Evolutionary conservation across 192 early-diverging fungal genomes (phyloP).

Genomic region (Entomortierella chlamydospora): DNA sequence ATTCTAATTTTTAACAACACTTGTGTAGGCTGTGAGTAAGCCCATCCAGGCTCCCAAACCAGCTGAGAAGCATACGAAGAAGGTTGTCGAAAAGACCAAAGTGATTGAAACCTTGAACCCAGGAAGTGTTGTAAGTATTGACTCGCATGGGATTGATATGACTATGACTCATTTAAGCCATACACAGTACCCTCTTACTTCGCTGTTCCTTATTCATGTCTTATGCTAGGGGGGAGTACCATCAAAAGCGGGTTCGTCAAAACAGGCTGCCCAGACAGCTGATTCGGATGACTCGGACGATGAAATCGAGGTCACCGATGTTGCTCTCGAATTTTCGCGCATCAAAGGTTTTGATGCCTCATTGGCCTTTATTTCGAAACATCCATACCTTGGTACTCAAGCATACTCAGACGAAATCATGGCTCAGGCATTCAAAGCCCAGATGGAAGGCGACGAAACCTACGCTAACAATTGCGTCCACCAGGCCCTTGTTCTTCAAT

Average conservation of each 20-base stretch:
- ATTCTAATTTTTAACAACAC: neutral
- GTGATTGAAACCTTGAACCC: conserved; percentile 78
- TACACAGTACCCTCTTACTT: too few relatives aligned
- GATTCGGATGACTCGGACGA: conserved; percentile 67
- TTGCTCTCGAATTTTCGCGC: conserved; percentile 68
- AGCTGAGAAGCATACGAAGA: conserved; percentile 54
- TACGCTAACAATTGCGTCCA: conserved; percentile 81
- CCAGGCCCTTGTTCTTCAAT: conserved; percentile 88
- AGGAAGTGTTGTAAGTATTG: conserved; percentile 43
- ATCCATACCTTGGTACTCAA: conserved; percentile 78
- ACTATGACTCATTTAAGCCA: too few relatives aligned
- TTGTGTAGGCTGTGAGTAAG: conserved; percentile 61
- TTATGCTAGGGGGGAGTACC: conserved; percentile 26
- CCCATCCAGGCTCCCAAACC: conserved; percentile 33
- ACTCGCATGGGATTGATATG: too few relatives aligned
- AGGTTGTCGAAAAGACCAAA: conserved; percentile 64
- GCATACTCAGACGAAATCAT: conserved; percentile 85
- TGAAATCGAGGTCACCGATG: conserved; percentile 63
- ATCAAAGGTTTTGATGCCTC: conserved; percentile 70
- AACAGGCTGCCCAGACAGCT: conserved; percentile 16
- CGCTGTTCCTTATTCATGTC: neutral
- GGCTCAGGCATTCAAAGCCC: conserved; percentile 82
- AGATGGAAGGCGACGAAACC: conserved; percentile 76
- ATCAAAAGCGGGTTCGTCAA: conserved; percentile 28
- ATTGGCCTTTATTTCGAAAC: conserved; percentile 72